Base-by-base conservation (phyloP, 805 yeast species). In the Schizosaccharomyces lindneri region DNA sequence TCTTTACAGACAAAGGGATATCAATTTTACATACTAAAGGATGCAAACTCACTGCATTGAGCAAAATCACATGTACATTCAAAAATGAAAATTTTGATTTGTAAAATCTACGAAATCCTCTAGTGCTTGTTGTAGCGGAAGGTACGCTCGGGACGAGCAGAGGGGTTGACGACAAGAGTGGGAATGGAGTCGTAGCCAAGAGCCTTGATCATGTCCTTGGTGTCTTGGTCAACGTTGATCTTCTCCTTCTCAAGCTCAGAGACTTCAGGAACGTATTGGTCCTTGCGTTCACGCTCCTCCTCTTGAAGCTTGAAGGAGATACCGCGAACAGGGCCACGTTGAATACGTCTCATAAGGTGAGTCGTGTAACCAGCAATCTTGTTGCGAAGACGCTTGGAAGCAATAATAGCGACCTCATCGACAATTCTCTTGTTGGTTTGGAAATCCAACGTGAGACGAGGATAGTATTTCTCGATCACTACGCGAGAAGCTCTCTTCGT, bases 331-430 rank as follows among this genome's bases (percentile, higher is more conserved):
- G 99, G 99, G 76, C 99, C 99, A 84, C 90, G 93, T 81, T 94
- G 97, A 76, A 93, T 93, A 83, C 99, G 89, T 84, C 87, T 93
- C 98, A 93, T 94, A 79, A 93, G 84, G 80, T 93, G 99, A 75
- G 98, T 93, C 79, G 98, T 90, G 95, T 90, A 93, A 78, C 99
- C 99, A 77, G 99, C 98, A 74, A 93, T 94, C 87, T 93, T 93
- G 94, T 93, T 93, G 83, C 99, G 93, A 79, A 93, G 85, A 81
- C 99, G 87, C 85, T 93, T 93, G 74, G 98, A 87, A 78, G 90
- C 97, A 76, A 93, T 94, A 78, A 86, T 89, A 70, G 99, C 98
- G 73, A 93, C 89, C 79, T 94, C 96, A 74, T 87, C 85, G 73
- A 96, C 85, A 76, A 94, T 84, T 82, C 98, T 90, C 85, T 93